Evolutionary conservation across 768 basidiomycete species (phyloP).

Genomic region (Collybiopsis luxurians): DNA sequence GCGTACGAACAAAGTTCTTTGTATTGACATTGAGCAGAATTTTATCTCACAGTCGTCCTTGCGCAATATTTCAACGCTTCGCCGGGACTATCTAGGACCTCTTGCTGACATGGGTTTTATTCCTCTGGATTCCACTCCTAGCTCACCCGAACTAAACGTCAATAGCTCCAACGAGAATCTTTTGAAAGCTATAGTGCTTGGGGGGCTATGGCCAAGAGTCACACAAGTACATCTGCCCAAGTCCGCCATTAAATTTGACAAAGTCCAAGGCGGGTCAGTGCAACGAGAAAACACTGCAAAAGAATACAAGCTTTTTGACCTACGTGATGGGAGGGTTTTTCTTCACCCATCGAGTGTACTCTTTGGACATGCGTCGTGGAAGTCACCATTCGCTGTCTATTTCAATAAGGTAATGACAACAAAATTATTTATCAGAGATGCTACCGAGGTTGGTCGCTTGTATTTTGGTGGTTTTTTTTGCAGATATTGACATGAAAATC

Average conservation of each 20-base stretch:
- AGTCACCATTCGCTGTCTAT: slow-evolving; percentile 76
- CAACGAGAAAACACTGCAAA: slow-evolving; percentile 82
- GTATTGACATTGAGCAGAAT: slow-evolving; percentile 45
- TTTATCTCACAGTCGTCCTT: slow-evolving; percentile 76
- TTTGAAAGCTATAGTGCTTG: slow-evolving; percentile 80
- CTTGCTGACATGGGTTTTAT: slow-evolving; percentile 73
- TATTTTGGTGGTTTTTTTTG: slow-evolving; percentile 11
- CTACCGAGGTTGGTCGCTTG: slow-evolving; percentile 87
- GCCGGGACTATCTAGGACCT: slow-evolving; percentile 72
- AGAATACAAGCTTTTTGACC: slow-evolving; percentile 82
- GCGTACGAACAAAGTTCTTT: background rate
- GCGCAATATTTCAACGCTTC: slow-evolving; percentile 75
- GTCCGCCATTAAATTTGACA: slow-evolving; percentile 79
- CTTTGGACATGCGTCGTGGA: slow-evolving; percentile 72
- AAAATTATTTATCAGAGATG: slow-evolving; percentile 85
- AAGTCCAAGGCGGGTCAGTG: slow-evolving; percentile 78
- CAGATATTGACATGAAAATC: background rate
- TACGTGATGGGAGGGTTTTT: slow-evolving; percentile 64
- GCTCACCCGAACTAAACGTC: slow-evolving; percentile 52
- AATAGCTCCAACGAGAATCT: slow-evolving; percentile 70
- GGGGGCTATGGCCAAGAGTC: slow-evolving; percentile 84
- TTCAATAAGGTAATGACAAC: slow-evolving; percentile 81
- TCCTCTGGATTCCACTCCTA: slow-evolving; percentile 41
- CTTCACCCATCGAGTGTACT: slow-evolving; percentile 81
- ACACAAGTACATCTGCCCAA: slow-evolving; percentile 73